These are phyloP conservation scores for Glycine tomentella DNA, from an alignment of 306 rosid genomes.

Conservation along the genomic window DNA sequence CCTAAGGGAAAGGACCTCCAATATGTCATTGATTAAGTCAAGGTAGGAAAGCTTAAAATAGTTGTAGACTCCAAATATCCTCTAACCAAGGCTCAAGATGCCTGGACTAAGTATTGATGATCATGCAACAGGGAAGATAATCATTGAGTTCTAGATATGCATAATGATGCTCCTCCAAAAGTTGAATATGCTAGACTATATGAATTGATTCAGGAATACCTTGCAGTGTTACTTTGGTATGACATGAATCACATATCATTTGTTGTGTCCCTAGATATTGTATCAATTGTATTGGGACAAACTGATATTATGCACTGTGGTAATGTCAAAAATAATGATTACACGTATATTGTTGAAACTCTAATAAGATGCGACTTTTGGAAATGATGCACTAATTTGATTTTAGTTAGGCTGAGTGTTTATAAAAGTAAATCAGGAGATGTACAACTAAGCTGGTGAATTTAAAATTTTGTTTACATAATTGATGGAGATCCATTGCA, in stretches of 20 bases:
- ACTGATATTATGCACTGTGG: background rate
- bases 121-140: constrained; percentile 89
- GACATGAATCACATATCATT: background rate
- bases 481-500: no score
- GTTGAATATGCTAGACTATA: background rate
- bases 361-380: no score
- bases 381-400: no score
- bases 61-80: constrained; percentile 71
- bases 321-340: background rate
- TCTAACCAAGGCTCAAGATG: constrained; percentile 67
- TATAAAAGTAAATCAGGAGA: no score
- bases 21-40: constrained; percentile 65
- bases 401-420: no score
- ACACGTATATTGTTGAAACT: background rate
- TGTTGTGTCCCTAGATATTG: background rate
- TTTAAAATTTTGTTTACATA: no score
- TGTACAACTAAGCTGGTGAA: no score
- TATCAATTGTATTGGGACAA: background rate
- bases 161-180: background rate
- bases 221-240: background rate
- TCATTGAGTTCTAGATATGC: constrained; percentile 59
- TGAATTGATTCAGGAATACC: constrained; percentile 7
- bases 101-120: constrained; percentile 81
- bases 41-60: constrained; percentile 77
- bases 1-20: constrained; percentile 62